Evolutionary conservation across 169 alveolate species (phyloP), one percentile per base, ranked within the genome.

Genomic region (Eimeria sp.): DNA sequence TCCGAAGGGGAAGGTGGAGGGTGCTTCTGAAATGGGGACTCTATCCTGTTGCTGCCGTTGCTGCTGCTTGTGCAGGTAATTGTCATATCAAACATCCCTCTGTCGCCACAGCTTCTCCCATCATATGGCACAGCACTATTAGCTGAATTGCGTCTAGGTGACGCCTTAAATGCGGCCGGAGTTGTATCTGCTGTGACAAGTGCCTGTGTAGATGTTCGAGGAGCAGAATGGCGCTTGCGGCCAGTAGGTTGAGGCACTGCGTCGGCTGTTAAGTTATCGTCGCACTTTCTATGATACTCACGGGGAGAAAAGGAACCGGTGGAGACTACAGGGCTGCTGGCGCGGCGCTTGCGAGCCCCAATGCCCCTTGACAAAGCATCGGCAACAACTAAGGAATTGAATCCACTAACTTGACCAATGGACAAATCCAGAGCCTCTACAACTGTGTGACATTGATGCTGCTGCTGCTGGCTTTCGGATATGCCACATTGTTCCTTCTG

Each of bases 1-100:
- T 87, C 93, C 62, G 93, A 87, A 46, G 93, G 93, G 43, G 93
- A 87, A n/a, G 93, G 93, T 40, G 93, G 93, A 37, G 93, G 93
- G 40, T 62, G 93, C 93, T 87, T 87, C 72, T 87, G 93, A 46
- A 87, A 87, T 43, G 93, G 93, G 46, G 93, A 87, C 78, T 87
- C 93, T 62, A 87, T 64, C 82, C 46, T 87, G 64, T 64, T 64
- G 82, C 82, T 64, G 64, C 82, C 64, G 93, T 82, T 87, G 93
- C 43, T 58, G 71, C 56, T 83, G 74, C 37, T 23, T 30, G 60
- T 20, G 90, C 90, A 83, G 77, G 56, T 58, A 58, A 56, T 56
- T 56, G 90, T 33, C 25, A 62, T 56, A 83, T 83, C 90, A 30
- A 58, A 20, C 71, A 58, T 37, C 6, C 77, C 90, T 10, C 90